Evolutionary conservation across 2,329 filamentous ascomycete genomes (phyloP).

Genomic region (Talaromyces sp.): DNA sequence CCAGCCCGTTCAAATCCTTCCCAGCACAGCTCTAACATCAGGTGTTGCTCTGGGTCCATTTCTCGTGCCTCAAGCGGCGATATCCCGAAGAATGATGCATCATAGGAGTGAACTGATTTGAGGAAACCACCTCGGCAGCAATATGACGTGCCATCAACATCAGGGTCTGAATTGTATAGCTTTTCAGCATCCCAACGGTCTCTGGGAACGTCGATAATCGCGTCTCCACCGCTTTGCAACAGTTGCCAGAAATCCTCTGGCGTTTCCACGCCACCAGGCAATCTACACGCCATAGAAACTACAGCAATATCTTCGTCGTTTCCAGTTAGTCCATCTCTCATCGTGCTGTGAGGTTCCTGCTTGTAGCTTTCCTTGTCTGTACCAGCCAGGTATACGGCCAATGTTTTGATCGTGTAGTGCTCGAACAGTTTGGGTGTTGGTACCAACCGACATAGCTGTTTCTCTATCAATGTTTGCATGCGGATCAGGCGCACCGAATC

Average conservation of each 20-base stretch:
- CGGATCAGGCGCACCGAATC: no score
- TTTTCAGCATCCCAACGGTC: neutral
- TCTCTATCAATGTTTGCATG: no score
- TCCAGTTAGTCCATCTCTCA: no score
- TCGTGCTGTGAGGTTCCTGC: no score
- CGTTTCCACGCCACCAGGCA: neutral
- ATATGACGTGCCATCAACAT: neutral
- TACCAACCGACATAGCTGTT: no score
- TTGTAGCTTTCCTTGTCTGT: no score
- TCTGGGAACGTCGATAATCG: neutral
- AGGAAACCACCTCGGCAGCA: neutral
- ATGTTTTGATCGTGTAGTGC: no score
- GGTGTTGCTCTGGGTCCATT: slow-evolving; percentile 24
- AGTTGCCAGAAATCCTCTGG: neutral
- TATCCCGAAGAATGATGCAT: slow-evolving; percentile 21
- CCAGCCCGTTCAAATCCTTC: slow-evolving; percentile 23
- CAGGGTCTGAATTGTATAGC: neutral
- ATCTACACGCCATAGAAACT: neutral
- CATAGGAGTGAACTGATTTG: slow-evolving; percentile 14
- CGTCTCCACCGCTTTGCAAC: neutral
- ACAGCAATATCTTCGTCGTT: neutral
- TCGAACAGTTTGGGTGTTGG: no score
- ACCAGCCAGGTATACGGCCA: no score
- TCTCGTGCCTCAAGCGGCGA: slow-evolving; percentile 15
- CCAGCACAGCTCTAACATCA: slow-evolving; percentile 22